Conservation (phyloP, 306 rosid species). For the Acmispon strigosus region DNA sequence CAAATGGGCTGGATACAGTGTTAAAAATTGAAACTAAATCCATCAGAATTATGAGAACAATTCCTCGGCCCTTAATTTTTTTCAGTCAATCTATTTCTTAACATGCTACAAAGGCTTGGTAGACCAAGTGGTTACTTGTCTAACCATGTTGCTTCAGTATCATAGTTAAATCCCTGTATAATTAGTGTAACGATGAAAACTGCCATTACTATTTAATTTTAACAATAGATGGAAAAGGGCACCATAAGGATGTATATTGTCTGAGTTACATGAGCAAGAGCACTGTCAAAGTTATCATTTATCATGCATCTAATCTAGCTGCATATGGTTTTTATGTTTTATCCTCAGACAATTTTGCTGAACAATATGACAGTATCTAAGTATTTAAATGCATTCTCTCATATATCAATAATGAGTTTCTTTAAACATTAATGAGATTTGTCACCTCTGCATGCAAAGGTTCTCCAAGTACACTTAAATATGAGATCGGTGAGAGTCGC, state of each 20-base stretch:
- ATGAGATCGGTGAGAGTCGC: slow-evolving; percentile 88
- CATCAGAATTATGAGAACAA: background rate
- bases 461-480: slow-evolving; percentile 95
- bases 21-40: background rate
- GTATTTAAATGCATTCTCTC: slow-evolving; percentile 4
- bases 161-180: background rate
- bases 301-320: background rate
- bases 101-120: background rate
- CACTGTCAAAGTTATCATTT: background rate
- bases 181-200: background rate
- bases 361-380: background rate
- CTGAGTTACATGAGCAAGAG: background rate
- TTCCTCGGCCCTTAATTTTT: background rate
- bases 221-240: background rate
- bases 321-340: background rate
- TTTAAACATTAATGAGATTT: slow-evolving; percentile 26
- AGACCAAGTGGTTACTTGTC: background rate
- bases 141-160: background rate
- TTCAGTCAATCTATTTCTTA: background rate
- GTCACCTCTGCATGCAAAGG: slow-evolving; percentile 96
- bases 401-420: slow-evolving; percentile 5
- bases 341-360: background rate
- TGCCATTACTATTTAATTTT: background rate
- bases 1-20: slow-evolving; percentile 1
- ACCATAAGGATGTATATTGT: background rate